These are phyloP conservation scores for Globisporangium rhizosaccharum DNA, from an alignment of 352 stramenopile genomes.

Conservation along the genomic window DNA sequence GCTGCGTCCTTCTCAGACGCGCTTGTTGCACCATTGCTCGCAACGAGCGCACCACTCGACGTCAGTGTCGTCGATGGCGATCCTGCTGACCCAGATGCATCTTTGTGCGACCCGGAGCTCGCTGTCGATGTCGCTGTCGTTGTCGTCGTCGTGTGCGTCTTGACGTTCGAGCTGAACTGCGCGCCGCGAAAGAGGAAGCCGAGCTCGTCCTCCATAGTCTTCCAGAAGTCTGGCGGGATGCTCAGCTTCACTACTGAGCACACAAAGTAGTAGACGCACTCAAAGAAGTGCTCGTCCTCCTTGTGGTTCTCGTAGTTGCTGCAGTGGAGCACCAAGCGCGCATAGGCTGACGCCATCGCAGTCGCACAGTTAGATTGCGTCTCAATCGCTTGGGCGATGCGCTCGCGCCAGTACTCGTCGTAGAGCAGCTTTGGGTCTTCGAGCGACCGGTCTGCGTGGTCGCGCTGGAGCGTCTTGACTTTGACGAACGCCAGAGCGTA, in stretches of 20 bases:
- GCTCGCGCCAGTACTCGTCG: constrained; percentile 23
- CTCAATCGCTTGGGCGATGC: constrained; percentile 23
- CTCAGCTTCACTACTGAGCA: constrained; percentile 66
- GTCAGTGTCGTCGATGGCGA: too few relatives aligned
- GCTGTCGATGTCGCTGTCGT: background rate
- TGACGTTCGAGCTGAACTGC: constrained; percentile 67
- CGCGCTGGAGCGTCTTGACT: constrained; percentile 47
- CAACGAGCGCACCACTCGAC: too few relatives aligned
- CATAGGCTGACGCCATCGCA: constrained; percentile 48
- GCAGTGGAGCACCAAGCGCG: constrained; percentile 68
- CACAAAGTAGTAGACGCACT: constrained; percentile 78
- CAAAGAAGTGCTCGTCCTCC: constrained; percentile 77
- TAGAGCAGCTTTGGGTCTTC: constrained; percentile 20
- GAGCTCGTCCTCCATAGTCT: constrained; percentile 57
- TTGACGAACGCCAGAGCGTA: constrained; percentile 63
- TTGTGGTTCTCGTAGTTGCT: constrained; percentile 84
- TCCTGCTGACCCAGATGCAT: constrained; percentile 1
- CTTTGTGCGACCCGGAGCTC: constrained; percentile 4
- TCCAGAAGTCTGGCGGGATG: constrained; percentile 49
- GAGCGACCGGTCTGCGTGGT: constrained; percentile 17
- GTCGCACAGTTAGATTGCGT: constrained; percentile 23
- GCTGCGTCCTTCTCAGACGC: constrained; percentile 10
- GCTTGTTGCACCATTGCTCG: background rate
- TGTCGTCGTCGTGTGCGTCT: constrained; percentile 24
- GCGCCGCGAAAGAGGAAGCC: constrained; percentile 67